A percentile compares a stretch with the other conserved stretches of the same genome.
phyloP scores from a whole-genome alignment of 371 early-diverging fungal genomes.

The Gilbertella persicaria region DNA sequence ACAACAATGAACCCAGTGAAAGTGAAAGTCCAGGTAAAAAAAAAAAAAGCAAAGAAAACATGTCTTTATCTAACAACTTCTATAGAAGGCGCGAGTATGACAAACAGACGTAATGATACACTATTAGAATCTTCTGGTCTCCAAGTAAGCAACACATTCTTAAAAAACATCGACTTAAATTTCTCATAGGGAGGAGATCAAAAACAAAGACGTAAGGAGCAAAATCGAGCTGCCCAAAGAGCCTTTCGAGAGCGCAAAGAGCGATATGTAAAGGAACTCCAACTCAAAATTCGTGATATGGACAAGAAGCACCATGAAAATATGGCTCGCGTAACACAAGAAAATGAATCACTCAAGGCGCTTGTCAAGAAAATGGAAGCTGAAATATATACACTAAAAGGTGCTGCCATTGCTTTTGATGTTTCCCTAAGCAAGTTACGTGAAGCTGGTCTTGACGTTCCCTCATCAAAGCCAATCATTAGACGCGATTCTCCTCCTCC shows the following conservation, averaged over 20 bases:
- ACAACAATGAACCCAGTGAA: slow-evolving; percentile 19
- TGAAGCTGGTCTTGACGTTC: slow-evolving; percentile 21
- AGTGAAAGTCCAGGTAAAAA: slow-evolving; percentile 24
- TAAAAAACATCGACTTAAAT: background rate
- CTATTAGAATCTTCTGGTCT: slow-evolving; percentile 1
- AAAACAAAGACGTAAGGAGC: slow-evolving; percentile 60
- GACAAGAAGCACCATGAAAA: slow-evolving; percentile 18
- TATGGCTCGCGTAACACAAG: slow-evolving; percentile 14
- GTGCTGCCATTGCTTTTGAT: slow-evolving; percentile 30
- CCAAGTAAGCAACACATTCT: slow-evolving; percentile 1
- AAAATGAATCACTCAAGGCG: slow-evolving; percentile 18
- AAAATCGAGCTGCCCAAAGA: slow-evolving; percentile 71
- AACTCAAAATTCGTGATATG: slow-evolving; percentile 26
- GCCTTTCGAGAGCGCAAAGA: slow-evolving; percentile 72
- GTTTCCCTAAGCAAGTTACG: slow-evolving; percentile 21
- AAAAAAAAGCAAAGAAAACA: background rate
- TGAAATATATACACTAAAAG: slow-evolving; percentile 36
- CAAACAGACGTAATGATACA: slow-evolving; percentile 9
- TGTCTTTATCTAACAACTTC: background rate
- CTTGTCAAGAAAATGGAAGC: slow-evolving; percentile 51
- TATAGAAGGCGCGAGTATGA: slow-evolving; percentile 9
- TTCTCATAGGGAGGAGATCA: slow-evolving; percentile 13
- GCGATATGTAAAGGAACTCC: no score
- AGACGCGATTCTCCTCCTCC: slow-evolving; percentile 4
- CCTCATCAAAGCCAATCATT: background rate